Evolutionary conservation across 2,329 filamentous ascomycete genomes (phyloP), one percentile per base, ranked within the genome.

Genomic region (Fusarium sp.): DNA sequence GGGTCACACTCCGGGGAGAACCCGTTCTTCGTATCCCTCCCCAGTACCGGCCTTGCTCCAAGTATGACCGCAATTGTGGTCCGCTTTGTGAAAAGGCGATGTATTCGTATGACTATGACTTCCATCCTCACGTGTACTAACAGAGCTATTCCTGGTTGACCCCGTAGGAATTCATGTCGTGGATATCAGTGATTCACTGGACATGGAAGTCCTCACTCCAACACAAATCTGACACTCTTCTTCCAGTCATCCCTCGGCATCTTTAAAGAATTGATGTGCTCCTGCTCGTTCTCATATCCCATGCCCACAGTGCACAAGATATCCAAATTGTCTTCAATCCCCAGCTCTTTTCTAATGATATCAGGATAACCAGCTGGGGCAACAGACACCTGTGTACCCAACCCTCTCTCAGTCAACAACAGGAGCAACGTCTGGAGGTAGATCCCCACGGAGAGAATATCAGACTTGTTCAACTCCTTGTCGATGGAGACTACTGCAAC

Each of bases 391-490:
- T 69, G 62, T 1, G 67, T 69, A 2, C 65, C 62, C n/a, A 69
- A 2, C 3, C 54, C 67, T 14, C 55, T 59, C n/a, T 72, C 67
- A 0, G 65, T 64, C 10, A 69, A 44, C 8, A 65, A 18, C 10
- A 70, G 51, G 42, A 73, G 62, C 18, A 70, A 27, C 1, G 67
- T 65, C 38, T 71, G 68, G 6, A 71, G 25, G 11, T 67, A 71
- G 0, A 71, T 67, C 0, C 68, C 68, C 1, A 69, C 69, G 1
- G 68, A 69, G 1, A 73, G 14, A 7, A 61, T 9, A n/a, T 72
- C 69, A 0, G 50, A 38, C 0, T 49, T 59, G 14, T 54, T 58
- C 0, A 72, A 27, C 0, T 44, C 33, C 18, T 62, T 69, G 2
- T 68, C 61, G 3, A 73, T 72, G 1, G 1, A 59, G 1, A 73